Conservation (phyloP, 257 asterid genomes). For the Cynanchum wilfordii region DNA sequence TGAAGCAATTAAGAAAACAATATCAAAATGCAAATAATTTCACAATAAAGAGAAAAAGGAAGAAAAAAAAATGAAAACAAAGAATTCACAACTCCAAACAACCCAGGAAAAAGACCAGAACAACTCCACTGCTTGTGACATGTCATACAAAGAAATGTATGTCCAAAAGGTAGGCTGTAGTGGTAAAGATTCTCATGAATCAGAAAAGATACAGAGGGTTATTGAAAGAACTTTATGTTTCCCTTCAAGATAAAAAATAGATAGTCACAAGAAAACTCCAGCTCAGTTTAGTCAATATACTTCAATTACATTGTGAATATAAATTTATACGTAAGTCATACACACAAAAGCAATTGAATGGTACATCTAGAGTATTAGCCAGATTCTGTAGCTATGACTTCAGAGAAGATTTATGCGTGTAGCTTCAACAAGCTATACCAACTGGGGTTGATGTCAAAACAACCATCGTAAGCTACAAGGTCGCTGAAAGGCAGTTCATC, state of each 20-base stretch:
- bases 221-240: neutral
- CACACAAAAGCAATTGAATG: neutral
- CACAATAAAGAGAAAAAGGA: neutral
- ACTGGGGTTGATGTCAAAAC: neutral
- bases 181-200: neutral
- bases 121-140: neutral
- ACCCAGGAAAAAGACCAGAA: neutral
- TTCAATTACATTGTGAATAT: neutral
- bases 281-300: neutral
- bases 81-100: neutral
- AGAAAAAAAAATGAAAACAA: no score
- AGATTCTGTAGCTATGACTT: neutral
- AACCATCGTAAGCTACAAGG: neutral
- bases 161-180: neutral
- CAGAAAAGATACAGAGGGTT: neutral
- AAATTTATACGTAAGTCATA: neutral
- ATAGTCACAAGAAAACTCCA: neutral
- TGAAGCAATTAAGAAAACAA: slow-evolving; percentile 23
- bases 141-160: neutral
- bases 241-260: neutral
- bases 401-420: neutral
- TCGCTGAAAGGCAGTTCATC: neutral
- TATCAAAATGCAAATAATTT: neutral
- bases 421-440: neutral
- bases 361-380: neutral